Evolutionary conservation across 108 stramenopile species (phyloP), one percentile per base, ranked within the genome.

Genomic region (Pinguiococcus pyrenoidosus): DNA sequence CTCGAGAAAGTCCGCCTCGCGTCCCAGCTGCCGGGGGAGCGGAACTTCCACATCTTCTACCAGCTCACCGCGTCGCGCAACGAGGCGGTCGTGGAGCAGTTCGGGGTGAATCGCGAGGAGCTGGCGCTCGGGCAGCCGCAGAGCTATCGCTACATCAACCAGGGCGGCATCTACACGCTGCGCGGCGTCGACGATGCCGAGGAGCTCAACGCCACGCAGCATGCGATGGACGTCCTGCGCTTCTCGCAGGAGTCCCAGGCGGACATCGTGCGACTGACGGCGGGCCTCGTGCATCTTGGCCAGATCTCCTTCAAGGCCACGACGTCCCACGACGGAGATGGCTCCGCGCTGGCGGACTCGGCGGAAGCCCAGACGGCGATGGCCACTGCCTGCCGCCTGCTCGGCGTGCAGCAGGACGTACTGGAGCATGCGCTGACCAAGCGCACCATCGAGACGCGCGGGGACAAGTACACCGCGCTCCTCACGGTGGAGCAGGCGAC

Each of bases 1-100:
- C 66, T 98, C 12, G 96, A 98, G 54, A 94, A 95, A 72, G 96
- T 97, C 21, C 81, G 92, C 44, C 38, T 92, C 39, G 8, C 14
- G 21, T 22, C 7, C 78, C 83, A 16, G 78, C 81, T 52, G 17
- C 26, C 32, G 48, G 72, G 64, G 22, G 70, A 71, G 67, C 59
- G 73, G n/a, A 61, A 67, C 40, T 60, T 50, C 46, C 51, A 48
- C 51, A 44, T 51, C 33, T 61, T 61, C 32, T 60, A 61, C 58
- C 69, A 79, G 62, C 23, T 83, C 12, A 50, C 5, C 20, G 39
- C 17, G n/a, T n/a, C n/a, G n/a, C n/a, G n/a, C n/a, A n/a, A n/a
- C n/a, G n/a, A n/a, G n/a, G n/a, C n/a, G n/a, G n/a, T n/a, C n/a
- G n/a, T n/a, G n/a, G n/a, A n/a, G n/a, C n/a, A n/a, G n/a, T n/a